Percentiles rank a stretch among this genome's conserved stretches.
Evolutionary conservation across 768 basidiomycete species (phyloP).

Genomic region (Lactifluus echinatus): DNA sequence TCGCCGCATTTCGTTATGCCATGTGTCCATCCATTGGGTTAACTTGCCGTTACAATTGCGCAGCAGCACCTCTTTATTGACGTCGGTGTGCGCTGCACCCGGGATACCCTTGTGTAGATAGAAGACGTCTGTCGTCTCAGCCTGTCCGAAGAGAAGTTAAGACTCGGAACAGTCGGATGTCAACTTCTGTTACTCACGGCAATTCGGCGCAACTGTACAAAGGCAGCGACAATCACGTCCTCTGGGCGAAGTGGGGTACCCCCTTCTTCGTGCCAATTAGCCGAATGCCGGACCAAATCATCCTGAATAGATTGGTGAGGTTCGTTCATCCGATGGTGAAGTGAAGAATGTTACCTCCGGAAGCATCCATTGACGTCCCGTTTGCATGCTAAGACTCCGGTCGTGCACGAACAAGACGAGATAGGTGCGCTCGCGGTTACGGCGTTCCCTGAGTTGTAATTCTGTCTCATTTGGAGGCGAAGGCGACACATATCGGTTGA

Average conservation of each 20-base stretch:
- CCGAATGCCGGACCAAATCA: constrained; percentile 62
- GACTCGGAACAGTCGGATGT: not conserved
- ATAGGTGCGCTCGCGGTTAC: constrained; percentile 80
- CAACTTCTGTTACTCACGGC: constrained; percentile 41
- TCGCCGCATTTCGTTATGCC: constrained; percentile 66
- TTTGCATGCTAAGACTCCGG: constrained; percentile 78
- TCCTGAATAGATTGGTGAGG: constrained; percentile 33
- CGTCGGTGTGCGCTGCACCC: constrained; percentile 44
- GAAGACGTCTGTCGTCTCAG: constrained; percentile 73
- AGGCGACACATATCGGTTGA: constrained; percentile 58
- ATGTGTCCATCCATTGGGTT: constrained; percentile 61
- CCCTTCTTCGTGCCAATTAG: constrained; percentile 61
- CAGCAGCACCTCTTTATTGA: constrained; percentile 67
- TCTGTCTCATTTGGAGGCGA: constrained; percentile 54
- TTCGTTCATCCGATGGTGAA: not conserved
- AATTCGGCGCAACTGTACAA: constrained; percentile 68
- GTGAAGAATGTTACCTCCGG: constrained; percentile 41
- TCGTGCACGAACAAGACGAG: constrained; percentile 83
- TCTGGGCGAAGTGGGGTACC: constrained; percentile 52
- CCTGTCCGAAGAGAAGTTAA: constrained; percentile 31
- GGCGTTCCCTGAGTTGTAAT: constrained; percentile 60
- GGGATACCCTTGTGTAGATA: constrained; percentile 41
- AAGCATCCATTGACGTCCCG: constrained; percentile 82
- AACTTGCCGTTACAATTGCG: constrained; percentile 65
- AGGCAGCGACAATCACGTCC: constrained; percentile 72